Percentiles rank a stretch among this genome's conserved stretches.
These are phyloP conservation scores for Sungouiozyma ichnusensis DNA, from an alignment of 805 yeast genomes.

Conservation along the genomic window DNA sequence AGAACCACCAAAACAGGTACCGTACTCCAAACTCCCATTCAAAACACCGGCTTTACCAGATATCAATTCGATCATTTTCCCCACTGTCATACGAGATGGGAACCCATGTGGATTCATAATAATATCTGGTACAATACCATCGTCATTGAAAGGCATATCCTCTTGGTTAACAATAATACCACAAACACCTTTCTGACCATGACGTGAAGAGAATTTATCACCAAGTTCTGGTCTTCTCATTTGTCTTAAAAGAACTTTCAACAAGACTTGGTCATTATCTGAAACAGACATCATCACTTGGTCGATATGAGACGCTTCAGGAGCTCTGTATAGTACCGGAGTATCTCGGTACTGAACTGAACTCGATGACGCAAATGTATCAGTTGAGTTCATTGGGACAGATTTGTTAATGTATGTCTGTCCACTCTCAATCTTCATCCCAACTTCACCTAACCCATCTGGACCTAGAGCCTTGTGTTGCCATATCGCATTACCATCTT, in stretches of 20 bases:
- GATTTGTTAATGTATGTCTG: constrained; percentile 90
- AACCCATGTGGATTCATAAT: constrained; percentile 99
- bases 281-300: constrained; percentile 96
- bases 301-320: constrained; percentile 91
- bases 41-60: constrained; percentile 97
- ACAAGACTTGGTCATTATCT: constrained; percentile 88
- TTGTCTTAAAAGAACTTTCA: constrained; percentile 86
- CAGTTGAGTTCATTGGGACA: constrained; percentile 74
- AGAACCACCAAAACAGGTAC: constrained; percentile 98
- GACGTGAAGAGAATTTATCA: constrained; percentile 93
- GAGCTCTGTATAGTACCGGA: constrained; percentile 85
- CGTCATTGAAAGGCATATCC: constrained; percentile 90
- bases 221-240: constrained; percentile 97
- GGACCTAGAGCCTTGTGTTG: constrained; percentile 83
- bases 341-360: constrained; percentile 69
- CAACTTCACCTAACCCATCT: constrained; percentile 96
- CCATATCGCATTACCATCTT: constrained; percentile 68
- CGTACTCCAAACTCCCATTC: constrained; percentile 84
- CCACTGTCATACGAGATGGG: constrained; percentile 99
- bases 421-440: constrained; percentile 80
- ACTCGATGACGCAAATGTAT: constrained; percentile 21
- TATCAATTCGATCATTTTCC: constrained; percentile 92
- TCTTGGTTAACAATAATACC: constrained; percentile 97
- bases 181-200: constrained; percentile 98
- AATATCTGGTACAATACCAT: constrained; percentile 88